phyloP scores from a whole-genome alignment of 1,284 basidiomycete species.

The Tilletia horrida region DNA sequence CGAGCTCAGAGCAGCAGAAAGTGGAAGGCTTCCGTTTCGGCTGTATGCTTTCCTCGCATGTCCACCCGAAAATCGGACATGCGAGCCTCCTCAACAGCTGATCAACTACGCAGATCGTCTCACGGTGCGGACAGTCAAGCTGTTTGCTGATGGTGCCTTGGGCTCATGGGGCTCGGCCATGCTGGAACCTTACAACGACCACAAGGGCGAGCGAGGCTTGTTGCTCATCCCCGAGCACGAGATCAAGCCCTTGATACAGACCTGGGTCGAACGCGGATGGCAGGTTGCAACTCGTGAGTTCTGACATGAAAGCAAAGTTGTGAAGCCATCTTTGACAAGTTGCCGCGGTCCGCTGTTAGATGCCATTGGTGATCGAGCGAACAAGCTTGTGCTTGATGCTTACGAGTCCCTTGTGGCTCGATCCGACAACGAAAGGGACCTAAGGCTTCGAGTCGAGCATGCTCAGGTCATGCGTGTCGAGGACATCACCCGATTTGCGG shows the following conservation, averaged over 20 bases:
- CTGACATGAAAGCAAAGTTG: too few relatives aligned
- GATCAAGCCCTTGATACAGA: slow-evolving; percentile 26
- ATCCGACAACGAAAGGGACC: slow-evolving; percentile 28
- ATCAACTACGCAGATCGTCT: slow-evolving; percentile 18
- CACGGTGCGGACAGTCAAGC: slow-evolving; percentile 63
- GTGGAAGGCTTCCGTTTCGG: slow-evolving; percentile 28
- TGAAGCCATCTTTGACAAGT: slow-evolving; percentile 1
- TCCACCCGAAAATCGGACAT: slow-evolving; percentile 27
- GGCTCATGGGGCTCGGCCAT: slow-evolving; percentile 88
- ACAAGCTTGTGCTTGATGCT: slow-evolving; percentile 66
- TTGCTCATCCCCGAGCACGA: slow-evolving; percentile 31
- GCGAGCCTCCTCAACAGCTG: slow-evolving; percentile 25
- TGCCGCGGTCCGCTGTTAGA: slow-evolving; percentile 84
- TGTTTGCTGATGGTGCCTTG: slow-evolving; percentile 79
- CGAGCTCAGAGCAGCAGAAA: not conserved
- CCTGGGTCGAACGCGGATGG: slow-evolving; percentile 39
- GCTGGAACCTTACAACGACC: slow-evolving; percentile 72
- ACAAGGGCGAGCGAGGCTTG: slow-evolving; percentile 61
- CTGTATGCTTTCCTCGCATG: slow-evolving; percentile 42
- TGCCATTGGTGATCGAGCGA: slow-evolving; percentile 86
- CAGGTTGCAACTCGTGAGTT: slow-evolving; percentile 57
- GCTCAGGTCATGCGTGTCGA: slow-evolving; percentile 68
- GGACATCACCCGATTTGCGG: slow-evolving; percentile 69
- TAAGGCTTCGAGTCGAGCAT: slow-evolving; percentile 80
- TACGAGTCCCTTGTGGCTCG: slow-evolving; percentile 32